Base-by-base conservation (phyloP, 768 basidiomycete species). In the Kwoniella dejecticola region DNA sequence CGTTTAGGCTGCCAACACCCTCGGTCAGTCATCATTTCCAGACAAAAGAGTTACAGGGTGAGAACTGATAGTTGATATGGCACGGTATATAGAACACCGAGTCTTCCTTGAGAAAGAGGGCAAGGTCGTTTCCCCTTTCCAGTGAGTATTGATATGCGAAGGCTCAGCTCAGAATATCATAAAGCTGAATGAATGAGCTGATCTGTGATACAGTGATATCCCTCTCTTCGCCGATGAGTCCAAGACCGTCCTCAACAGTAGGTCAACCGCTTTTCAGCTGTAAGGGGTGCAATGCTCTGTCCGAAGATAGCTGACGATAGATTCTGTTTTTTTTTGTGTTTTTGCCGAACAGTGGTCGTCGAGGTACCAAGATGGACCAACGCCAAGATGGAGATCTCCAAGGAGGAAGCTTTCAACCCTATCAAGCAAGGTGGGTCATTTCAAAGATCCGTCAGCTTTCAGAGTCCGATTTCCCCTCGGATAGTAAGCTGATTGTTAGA, bases 341-440 rank as follows among this genome's bases (percentile, higher is more conserved):
- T 2, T 60, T 3, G n/a, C 1, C 46, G 42, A 6, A 2, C 40
- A 76, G 75, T 78, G 77, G 57, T 78, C 53, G 77, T 78, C 59
- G 77, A 78, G 63, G 79, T 80, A 23, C 96, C 96, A 49, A 89
- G 96, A 75, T 99, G 96, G 96, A 96, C 94, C 80, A 97, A 99
- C 84, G 96, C 96, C 55, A 98, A 99, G 85, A 90, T 98, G 89
- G 96, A 99, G 82, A 96, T 96, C 80, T 95, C 85, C 81, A 99
- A 96, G 82, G 93, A 96, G 75, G 95, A 98, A 80, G 56, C 86
- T n/a, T 91, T 98, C 87, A 99, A 99, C 83, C 96, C 96, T 74
- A 97, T 99, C 88, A 95, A 96, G 81, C 96, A 99, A 83, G 95
- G 74, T 76, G 46, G 60, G 74, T 69, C 0, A 13, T 19, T 44